phyloP scores from a whole-genome alignment of 163 green algal genomes.

The Scenedesmus sp. region DNA sequence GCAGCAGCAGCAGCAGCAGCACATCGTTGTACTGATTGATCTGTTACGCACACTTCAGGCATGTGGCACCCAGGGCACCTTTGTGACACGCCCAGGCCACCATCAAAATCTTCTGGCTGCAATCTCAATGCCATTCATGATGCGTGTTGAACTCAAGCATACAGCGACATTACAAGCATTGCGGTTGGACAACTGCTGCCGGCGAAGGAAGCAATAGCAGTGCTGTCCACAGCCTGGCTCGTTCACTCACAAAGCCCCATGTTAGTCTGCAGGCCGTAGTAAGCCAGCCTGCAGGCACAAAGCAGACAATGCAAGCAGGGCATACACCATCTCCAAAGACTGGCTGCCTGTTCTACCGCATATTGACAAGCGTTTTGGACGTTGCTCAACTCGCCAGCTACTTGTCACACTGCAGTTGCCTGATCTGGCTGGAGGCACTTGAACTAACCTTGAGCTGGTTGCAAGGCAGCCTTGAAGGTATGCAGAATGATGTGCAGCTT shows the following conservation, averaged over 20 bases:
- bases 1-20: neutral
- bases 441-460: neutral
- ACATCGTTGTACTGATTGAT: too few species aligned
- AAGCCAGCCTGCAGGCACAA: constrained; percentile 6
- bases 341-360: neutral
- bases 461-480: neutral
- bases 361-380: neutral
- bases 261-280: constrained; percentile 63
- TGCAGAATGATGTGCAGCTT: neutral
- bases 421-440: too few species aligned
- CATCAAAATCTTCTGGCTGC: neutral
- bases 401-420: neutral
- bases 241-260: constrained; percentile 50
- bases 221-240: neutral
- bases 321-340: too few species aligned
- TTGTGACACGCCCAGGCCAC: too few species aligned
- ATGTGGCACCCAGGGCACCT: too few species aligned
- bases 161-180: neutral
- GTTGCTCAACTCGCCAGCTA: neutral
- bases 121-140: neutral
- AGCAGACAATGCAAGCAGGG: neutral
- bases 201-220: neutral
- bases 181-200: neutral
- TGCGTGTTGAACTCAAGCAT: neutral
- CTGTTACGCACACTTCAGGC: too few species aligned